A percentile compares a stretch with the other conserved stretches of the same genome.
These are phyloP conservation scores for Porogramme epimiltina DNA, from an alignment of 1,284 basidiomycete genomes.

Conservation along the genomic window DNA sequence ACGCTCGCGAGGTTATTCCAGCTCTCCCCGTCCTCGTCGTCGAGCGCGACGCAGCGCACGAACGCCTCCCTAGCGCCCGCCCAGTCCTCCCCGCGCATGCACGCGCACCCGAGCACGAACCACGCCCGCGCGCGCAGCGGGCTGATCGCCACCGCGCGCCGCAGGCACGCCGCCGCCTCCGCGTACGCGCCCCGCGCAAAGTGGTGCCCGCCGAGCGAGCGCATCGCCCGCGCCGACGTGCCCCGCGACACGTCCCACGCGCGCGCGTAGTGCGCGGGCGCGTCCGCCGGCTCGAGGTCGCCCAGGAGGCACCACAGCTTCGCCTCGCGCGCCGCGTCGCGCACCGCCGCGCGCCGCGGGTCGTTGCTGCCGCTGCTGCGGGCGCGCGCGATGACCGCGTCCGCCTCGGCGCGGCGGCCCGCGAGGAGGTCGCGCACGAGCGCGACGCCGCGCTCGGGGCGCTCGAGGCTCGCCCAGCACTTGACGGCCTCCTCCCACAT, in stretches of 20 bases:
- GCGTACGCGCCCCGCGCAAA: slow-evolving; percentile 71
- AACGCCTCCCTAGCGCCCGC: slow-evolving; percentile 84
- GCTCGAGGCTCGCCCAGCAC: slow-evolving; percentile 83
- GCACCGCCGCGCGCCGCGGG: slow-evolving; percentile 39
- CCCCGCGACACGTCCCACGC: slow-evolving; percentile 85
- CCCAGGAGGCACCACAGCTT: slow-evolving; percentile 97
- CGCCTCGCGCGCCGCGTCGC: slow-evolving; percentile 78
- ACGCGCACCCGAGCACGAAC: slow-evolving; percentile 95
- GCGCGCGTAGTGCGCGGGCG: slow-evolving; percentile 73
- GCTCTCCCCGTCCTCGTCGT: slow-evolving; percentile 96
- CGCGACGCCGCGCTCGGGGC: slow-evolving; percentile 71
- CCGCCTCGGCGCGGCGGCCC: slow-evolving; percentile 81
- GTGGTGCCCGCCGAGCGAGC: slow-evolving; percentile 86
- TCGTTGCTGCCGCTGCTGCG: slow-evolving; percentile 46
- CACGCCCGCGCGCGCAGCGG: slow-evolving; percentile 87
- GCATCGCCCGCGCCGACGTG: slow-evolving; percentile 87
- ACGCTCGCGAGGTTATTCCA: slow-evolving; percentile 98
- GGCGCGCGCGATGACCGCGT: slow-evolving; percentile 66
- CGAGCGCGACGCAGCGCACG: slow-evolving; percentile 83
- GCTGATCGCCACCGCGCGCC: slow-evolving; percentile 83
- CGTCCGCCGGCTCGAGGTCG: slow-evolving; percentile 79
- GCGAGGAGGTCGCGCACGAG: slow-evolving; percentile 85
- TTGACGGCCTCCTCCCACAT: slow-evolving; percentile 97
- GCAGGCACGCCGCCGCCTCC: slow-evolving; percentile 69
- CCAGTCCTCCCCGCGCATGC: slow-evolving; percentile 83